Base-by-base conservation (phyloP, 148 eudicot genomes). In the Camellia sinensis region DNA sequence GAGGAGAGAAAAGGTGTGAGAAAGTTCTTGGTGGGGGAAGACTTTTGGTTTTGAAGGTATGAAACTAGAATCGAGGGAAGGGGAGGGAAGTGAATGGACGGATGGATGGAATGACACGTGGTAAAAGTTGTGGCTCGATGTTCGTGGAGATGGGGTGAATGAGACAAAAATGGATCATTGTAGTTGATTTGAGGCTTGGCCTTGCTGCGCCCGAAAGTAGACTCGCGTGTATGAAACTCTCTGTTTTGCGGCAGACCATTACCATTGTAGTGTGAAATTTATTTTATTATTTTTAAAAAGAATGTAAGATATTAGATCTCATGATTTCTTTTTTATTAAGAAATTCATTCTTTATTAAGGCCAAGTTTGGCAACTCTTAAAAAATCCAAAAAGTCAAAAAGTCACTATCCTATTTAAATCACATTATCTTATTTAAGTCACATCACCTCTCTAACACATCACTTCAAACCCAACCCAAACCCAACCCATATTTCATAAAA, bases 91-190 rank as follows among this genome's bases (percentile, higher is more conserved):
- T 59, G 63, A 60, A 14, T 52, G n/a, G 3, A 22, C 37, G 60
- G 60, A 5, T 21, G 6, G 37, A 71, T 14, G 10, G 8, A 37
- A 54, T 22, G 64, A 46, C 77, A 56, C 64, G 77, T 56, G 46
- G 64, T 18, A 4, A 17, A 15, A 29, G 7, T 3, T 7, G 13
- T 22, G 67, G 12, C 11, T 54, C 13, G 64, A 17, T 29, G 61
- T 46, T 59, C 7, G 71, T 46, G 45, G 71, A 29, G 29, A 29
- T 18, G 21, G 61, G 77, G 77, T 56, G 77, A 74, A 29, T 29
- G 44, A 6, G 15, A 40, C 46, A 67, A 66, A 3, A 66, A 17
- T 48, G 52, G 7, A 48, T 66, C 14, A 9, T 66, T 14, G n/a
- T 44, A 29, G 46, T 18, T 29, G 37, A 29, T 66, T 40, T 37